phyloP scores from a whole-genome alignment of 1,284 basidiomycete genomes.

The Ceratobasidium sp. region DNA sequence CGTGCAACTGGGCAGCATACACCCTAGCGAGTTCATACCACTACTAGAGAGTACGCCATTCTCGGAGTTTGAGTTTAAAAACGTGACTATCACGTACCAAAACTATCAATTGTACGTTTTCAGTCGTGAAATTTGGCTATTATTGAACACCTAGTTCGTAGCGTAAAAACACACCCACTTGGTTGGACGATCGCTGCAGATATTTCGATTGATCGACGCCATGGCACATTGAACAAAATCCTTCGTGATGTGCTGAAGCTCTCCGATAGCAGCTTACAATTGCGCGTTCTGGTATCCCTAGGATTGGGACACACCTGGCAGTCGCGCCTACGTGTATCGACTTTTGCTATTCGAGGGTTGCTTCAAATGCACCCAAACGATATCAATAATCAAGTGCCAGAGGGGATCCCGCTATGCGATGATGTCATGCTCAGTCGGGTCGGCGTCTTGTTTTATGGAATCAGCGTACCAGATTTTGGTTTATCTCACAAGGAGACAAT shows the following conservation, averaged over 20 bases:
- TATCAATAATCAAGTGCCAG: not conserved
- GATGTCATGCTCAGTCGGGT: not conserved
- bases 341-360: not conserved
- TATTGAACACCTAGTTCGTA: not conserved
- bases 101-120: not conserved
- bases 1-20: not conserved
- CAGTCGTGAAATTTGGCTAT: not conserved
- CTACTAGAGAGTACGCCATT: not conserved
- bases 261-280: not conserved
- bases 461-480: not conserved
- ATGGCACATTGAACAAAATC: not conserved
- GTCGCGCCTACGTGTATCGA: not conserved
- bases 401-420: not conserved
- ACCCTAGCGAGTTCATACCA: not conserved
- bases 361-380: conserved; percentile 3
- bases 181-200: conserved; percentile 8
- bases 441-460: not conserved
- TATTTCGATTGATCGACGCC: not conserved
- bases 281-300: not conserved
- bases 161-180: not conserved
- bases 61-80: not conserved
- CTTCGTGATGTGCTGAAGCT: not conserved
- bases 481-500: no score
- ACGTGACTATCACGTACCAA: not conserved
- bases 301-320: not conserved